These are phyloP conservation scores for Microcyclosporella mali DNA, from an alignment of 2,329 filamentous ascomycete species.

Conservation along the genomic window DNA sequence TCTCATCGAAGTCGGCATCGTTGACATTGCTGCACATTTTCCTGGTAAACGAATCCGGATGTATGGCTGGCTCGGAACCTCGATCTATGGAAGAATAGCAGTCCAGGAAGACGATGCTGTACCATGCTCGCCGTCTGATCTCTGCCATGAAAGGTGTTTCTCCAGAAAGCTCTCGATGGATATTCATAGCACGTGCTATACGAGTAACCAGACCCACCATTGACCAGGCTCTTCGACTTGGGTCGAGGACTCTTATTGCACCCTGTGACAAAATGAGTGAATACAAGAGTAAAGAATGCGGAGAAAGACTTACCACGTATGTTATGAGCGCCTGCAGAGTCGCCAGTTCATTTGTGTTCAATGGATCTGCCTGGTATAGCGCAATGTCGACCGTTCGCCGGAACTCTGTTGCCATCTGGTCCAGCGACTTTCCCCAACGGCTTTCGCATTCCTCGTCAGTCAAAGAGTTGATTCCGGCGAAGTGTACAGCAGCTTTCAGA, in stretches of 20 bases:
- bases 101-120: conserved; percentile 28
- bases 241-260: conserved; percentile 21
- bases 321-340: conserved; percentile 27
- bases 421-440: conserved; percentile 15
- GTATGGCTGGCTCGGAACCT: conserved; percentile 26
- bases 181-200: conserved; percentile 28
- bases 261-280: conserved; percentile 10
- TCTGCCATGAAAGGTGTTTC: conserved; percentile 26
- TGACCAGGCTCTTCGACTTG: conserved; percentile 28
- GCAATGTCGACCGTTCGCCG: conserved; percentile 25
- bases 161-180: conserved; percentile 25
- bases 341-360: conserved; percentile 28
- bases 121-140: conserved; percentile 30
- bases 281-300: not conserved
- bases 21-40: conserved; percentile 27
- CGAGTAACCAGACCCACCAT: conserved; percentile 26
- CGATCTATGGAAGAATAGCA: conserved; percentile 27
- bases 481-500: conserved; percentile 27
- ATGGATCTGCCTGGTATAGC: conserved; percentile 28
- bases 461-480: conserved; percentile 28
- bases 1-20: conserved; percentile 27
- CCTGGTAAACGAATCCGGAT: conserved; percentile 19
- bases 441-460: conserved; percentile 26
- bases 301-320: conserved; percentile 20
- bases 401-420: conserved; percentile 21